Percentiles rank a stretch among this genome's conserved stretches.
Conservation (phyloP, 2,329 filamentous ascomycete genomes). For the Colletotrichum sp. region DNA sequence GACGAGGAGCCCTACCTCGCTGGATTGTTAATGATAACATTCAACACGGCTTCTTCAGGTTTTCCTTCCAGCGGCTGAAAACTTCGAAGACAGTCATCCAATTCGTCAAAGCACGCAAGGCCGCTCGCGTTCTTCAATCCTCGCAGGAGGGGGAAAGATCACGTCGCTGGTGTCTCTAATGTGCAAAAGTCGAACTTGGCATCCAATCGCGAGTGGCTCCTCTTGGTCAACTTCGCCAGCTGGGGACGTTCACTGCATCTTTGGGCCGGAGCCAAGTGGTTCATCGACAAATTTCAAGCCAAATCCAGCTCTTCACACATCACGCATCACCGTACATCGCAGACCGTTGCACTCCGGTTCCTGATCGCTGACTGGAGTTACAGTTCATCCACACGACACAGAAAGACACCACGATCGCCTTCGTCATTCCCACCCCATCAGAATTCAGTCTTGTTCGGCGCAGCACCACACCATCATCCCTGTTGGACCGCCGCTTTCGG, state of each 20-base stretch:
- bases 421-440: conserved; percentile 1
- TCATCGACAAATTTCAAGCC: neutral
- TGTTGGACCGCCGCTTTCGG: neutral
- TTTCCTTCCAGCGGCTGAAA: neutral
- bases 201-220: neutral
- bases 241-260: neutral
- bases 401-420: conserved; percentile 7
- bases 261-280: neutral
- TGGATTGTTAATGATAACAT: neutral
- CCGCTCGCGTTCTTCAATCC: neutral
- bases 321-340: neutral
- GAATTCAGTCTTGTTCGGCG: conserved; percentile 1
- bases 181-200: neutral
- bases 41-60: neutral
- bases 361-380: conserved; percentile 10
- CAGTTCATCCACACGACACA: neutral
- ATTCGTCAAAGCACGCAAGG: neutral
- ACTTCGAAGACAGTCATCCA: neutral
- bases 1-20: neutral
- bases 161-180: neutral
- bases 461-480: conserved; percentile 8
- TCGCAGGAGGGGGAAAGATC: neutral
- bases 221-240: neutral
- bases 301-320: neutral
- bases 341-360: neutral